Base-by-base conservation (phyloP, 768 basidiomycete genomes). In the Leccinum disarticulatum region DNA sequence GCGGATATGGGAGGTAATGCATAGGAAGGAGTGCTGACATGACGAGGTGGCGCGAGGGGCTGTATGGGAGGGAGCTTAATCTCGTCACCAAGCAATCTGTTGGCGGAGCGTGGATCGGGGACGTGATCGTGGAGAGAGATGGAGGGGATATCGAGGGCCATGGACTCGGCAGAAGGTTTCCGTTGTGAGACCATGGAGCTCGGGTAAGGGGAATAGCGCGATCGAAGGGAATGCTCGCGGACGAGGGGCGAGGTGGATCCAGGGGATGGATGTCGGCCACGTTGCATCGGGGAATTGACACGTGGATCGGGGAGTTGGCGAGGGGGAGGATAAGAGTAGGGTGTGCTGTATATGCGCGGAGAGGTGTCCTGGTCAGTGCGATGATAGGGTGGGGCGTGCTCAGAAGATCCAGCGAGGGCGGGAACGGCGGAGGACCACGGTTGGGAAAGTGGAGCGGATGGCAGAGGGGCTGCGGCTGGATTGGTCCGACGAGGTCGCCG, bases 1-100 rank as follows among this genome's bases (percentile, higher is more conserved):
- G 86, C 83, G 7, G 87, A 85, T 57, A 89, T 88, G 1, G 87
- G 86, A 1, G 87, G 88, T 4, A 89, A 68, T 2, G 86, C 82
- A 61, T 86, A 86, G 2, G 77, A 73, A 2, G 79, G 70, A 15
- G 73, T 72, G 28, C 66, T 73, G 15, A 72, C 63, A 46, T 66
- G 67, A 51, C 62, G 69, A 2, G 70, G 62, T 1, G 67, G 65
- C 4, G 64, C 65, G 14, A 76, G 75, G 19, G 77, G 69, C 15
- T 77, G 77, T 48, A 81, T 75, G 22, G 80, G 80, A 15, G 80
- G 77, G 19, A 81, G 64, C 36, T 68, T 72, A 56, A 80, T 77
- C 33, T 71, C 70, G 49, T 79, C 77, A 30, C 73, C 70, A 3
- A 67, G 72, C 1, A 75, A 59, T 41, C 67, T 63, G 33, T 17